phyloP scores from a whole-genome alignment of 768 basidiomycete species.

The Russula foetens region DNA sequence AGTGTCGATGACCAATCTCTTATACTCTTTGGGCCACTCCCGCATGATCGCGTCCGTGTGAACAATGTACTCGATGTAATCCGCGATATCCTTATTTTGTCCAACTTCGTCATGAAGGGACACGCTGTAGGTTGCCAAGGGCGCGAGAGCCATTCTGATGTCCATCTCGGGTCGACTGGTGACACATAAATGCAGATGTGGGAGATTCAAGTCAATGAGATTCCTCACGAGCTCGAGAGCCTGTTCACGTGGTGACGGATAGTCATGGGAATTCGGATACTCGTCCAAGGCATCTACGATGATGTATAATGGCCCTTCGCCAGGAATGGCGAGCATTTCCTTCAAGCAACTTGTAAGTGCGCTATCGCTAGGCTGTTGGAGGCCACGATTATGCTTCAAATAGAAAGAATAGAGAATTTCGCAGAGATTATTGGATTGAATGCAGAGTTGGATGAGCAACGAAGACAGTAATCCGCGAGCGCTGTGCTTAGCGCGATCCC shows the following conservation, averaged over 20 bases:
- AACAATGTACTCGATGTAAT: neutral
- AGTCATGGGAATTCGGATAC: no score
- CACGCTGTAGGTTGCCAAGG: neutral
- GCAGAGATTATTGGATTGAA: neutral
- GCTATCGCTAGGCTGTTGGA: neutral
- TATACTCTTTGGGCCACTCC: no score
- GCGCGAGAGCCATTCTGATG: neutral
- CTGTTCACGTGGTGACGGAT: neutral
- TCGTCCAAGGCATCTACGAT: no score
- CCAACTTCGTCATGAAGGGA: neutral
- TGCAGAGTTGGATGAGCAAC: neutral
- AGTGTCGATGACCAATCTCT: no score
- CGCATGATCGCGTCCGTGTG: neutral
- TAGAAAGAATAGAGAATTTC: neutral
- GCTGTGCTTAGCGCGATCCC: neutral
- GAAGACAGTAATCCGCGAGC: neutral
- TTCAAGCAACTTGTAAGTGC: neutral
- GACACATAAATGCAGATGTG: neutral
- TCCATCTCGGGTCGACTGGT: neutral
- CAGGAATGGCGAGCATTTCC: neutral
- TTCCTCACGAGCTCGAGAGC: neutral
- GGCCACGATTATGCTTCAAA: neutral
- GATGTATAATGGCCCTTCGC: neutral
- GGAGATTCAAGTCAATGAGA: neutral
- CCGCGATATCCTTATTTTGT: neutral